Evolutionary conservation across 495 filamentous ascomycete genomes (phyloP).

Genomic region (Trichoderma parareesei): DNA sequence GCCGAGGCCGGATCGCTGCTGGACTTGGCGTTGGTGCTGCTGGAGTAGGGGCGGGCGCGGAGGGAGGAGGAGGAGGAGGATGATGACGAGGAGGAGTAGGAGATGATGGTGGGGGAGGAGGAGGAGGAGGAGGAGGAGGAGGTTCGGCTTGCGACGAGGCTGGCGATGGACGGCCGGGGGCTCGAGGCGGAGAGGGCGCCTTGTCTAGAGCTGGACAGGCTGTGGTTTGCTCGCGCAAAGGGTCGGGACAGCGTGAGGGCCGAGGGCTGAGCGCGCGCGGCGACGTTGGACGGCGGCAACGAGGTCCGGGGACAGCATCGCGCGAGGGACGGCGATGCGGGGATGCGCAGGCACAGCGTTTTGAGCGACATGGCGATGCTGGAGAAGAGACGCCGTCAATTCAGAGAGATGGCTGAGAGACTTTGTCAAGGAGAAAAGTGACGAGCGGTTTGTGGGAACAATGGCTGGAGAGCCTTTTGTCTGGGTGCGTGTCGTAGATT

Average conservation of each 20-base stretch:
- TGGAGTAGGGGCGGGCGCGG: too few species aligned
- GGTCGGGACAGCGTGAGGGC: not conserved
- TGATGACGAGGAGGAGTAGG: conserved; percentile 14
- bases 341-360: not conserved
- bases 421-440: not conserved
- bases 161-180: conserved; percentile 3
- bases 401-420: not conserved
- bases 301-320: not conserved
- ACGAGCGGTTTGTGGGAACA: too few species aligned
- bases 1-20: too few species aligned
- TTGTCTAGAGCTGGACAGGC: not conserved
- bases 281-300: not conserved
- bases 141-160: conserved; percentile 7
- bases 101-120: conserved; percentile 16
- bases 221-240: not conserved
- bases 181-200: not conserved
- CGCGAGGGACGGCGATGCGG: not conserved
- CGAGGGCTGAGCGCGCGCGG: not conserved
- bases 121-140: not conserved
- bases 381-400: not conserved
- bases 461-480: not conserved
- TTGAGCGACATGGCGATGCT: conserved; percentile 1
- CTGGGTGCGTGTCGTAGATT: not conserved
- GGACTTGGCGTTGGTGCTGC: too few species aligned
- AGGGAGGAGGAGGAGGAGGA: too few species aligned